Base-by-base conservation (phyloP, 2,329 filamentous ascomycete species). In the Daldinia eschscholtzii region DNA sequence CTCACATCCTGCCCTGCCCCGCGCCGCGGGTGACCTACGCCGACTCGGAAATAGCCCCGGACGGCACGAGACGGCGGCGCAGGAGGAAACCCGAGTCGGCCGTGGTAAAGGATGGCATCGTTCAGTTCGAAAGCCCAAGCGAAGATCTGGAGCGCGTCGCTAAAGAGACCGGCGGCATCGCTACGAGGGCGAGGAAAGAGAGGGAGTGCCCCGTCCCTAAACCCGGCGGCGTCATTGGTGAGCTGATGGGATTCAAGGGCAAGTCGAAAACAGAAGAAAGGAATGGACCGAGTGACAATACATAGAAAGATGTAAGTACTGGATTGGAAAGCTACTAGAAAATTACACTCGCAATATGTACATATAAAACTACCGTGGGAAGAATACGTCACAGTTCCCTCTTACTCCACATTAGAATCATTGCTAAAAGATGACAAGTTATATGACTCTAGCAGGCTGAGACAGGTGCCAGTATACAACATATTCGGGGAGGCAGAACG, bases 171-270 rank as follows among this genome's bases (percentile, higher is more conserved):
- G 48, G 23, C 48, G 50, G 53, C 28, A 15, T 18, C 6, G 66
- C 63, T 20, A 66, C 63, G 46, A 68, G 53, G 70, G 65, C 70
- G 72, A 84, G 82, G 61, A 77, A 81, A 52, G 85, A 85, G 76
- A 87, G 93, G 75, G 93, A 97, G 78, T 99, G 96, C 78, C 96
- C 96, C 0, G 90, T 99, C 12, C 96, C 96, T 4, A 98, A 98
- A 81, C 95, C 96, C 0, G 86, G 89, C 35, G 94, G 94, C 2
- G 81, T 94, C 37, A 81, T 97, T 52, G 93, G 92, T 12, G 88
- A 92, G 76, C 84, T 95, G 73, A 81, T 96, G 69, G 93, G 93
- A 0, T 92, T 95, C 77, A 86, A 85, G 4, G 35, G 33, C 73
- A 83, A 79, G 67, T 46, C 63, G 5, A 65, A 65, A 37, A 44